Conservation (phyloP, 2,329 filamentous ascomycete genomes). For the Talaromyces sp. region DNA sequence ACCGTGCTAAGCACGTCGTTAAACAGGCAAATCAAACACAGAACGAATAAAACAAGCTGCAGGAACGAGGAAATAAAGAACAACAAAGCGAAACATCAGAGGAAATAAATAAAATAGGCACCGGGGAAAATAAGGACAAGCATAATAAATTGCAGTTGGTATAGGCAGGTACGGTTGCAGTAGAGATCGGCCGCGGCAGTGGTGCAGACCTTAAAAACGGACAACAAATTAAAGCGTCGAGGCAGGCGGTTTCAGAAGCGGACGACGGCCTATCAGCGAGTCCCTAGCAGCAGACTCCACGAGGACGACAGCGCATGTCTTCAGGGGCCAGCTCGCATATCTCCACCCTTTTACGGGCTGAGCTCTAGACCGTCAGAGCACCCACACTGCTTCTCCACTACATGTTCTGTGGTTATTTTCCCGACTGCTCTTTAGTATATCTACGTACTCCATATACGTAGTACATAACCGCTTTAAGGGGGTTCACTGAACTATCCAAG, state of each 20-base stretch:
- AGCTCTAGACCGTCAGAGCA: slow-evolving; percentile 7
- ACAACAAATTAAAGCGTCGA: slow-evolving; percentile 8
- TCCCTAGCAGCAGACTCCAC: neutral
- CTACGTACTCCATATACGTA: neutral
- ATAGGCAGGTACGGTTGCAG: neutral
- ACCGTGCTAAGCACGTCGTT: neutral
- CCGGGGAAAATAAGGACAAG: neutral
- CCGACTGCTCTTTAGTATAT: neutral
- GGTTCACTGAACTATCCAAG: neutral
- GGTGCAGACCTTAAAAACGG: neutral
- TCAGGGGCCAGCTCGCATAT: slow-evolving; percentile 6
- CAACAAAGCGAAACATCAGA: neutral
- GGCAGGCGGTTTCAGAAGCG: neutral
- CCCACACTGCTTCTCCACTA: neutral
- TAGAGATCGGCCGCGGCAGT: slow-evolving; percentile 3
- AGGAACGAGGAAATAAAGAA: neutral
- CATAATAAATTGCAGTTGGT: neutral
- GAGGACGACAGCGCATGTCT: neutral
- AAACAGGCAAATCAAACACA: neutral
- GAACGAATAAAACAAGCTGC: neutral
- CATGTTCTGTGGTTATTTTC: neutral
- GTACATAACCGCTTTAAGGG: neutral
- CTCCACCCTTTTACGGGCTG: neutral
- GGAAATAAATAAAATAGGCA: neutral
- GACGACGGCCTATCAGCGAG: slow-evolving; percentile 1